Evolutionary conservation across 495 filamentous ascomycete species (phyloP).

Genomic region (Mycothermus thermophilus): DNA sequence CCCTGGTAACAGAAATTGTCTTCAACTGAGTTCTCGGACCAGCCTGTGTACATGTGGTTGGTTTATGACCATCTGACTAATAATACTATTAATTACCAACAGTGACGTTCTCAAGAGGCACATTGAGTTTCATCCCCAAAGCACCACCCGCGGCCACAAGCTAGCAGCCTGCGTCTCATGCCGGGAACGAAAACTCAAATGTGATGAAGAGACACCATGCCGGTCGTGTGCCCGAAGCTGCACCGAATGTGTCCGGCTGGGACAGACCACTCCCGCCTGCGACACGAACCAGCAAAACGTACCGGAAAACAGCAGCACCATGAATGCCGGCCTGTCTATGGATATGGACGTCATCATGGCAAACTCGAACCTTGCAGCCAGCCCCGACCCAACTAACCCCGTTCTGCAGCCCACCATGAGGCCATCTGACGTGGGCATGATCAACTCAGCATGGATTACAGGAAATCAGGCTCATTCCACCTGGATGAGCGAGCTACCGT

Average conservation of each 20-base stretch:
- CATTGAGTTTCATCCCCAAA: constrained; percentile 14
- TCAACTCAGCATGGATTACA: too few relatives aligned
- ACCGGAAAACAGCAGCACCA: too few relatives aligned
- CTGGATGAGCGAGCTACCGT: too few relatives aligned
- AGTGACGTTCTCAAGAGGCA: constrained; percentile 21
- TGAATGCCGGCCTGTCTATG: background rate
- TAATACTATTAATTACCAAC: too few relatives aligned
- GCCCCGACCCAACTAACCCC: background rate
- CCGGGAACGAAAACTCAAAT: constrained; percentile 1
- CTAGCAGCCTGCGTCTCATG: background rate
- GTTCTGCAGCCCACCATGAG: background rate
- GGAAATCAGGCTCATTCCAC: too few relatives aligned
- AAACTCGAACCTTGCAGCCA: background rate
- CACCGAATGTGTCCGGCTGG: constrained; percentile 1
- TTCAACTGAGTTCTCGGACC: too few relatives aligned
- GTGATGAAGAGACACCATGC: constrained; percentile 1
- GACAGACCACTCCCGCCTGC: background rate
- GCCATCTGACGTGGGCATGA: background rate
- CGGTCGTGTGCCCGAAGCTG: background rate
- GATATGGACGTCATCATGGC: background rate
- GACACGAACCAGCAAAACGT: background rate
- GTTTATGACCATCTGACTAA: too few relatives aligned
- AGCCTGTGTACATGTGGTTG: too few relatives aligned
- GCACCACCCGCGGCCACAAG: background rate
- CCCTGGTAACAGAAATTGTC: too few relatives aligned